Evolutionary conservation across 2,329 filamentous ascomycete genomes (phyloP).

Genomic region (Fusarium pilosicola): DNA sequence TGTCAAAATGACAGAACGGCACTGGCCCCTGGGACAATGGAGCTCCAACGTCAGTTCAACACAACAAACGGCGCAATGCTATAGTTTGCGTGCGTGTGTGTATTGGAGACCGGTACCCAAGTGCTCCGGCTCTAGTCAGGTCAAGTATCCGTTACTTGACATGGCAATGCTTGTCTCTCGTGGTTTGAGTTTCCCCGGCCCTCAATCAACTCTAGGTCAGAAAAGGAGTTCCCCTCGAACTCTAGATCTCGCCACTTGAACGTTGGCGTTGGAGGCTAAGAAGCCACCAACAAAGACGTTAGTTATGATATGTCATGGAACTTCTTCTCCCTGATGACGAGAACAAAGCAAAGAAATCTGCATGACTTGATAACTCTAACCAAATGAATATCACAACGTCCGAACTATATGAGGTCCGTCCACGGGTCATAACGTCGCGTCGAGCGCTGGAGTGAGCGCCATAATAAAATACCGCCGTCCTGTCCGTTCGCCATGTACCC

Average conservation of each 20-base stretch:
- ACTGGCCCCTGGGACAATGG: background rate
- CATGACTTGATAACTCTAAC: background rate
- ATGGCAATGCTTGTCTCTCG: background rate
- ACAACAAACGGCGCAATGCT: conserved; percentile 3
- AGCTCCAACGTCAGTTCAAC: conserved; percentile 7
- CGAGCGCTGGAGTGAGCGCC: background rate
- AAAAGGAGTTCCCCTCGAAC: conserved; percentile 18
- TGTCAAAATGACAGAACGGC: background rate
- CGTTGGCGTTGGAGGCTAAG: background rate
- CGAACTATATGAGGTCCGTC: background rate
- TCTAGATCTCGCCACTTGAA: conserved; percentile 2
- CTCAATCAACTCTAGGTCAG: background rate
- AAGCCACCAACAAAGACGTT: background rate
- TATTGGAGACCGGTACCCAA: conserved; percentile 15
- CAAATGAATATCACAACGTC: conserved; percentile 19
- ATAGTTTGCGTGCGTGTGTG: background rate
- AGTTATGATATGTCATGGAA: conserved; percentile 16
- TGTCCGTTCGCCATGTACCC: conserved; percentile 17
- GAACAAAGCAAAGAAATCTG: conserved; percentile 21
- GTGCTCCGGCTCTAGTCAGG: background rate
- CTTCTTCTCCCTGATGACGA: background rate
- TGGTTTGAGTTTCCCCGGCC: conserved; percentile 14
- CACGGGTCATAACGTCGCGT: conserved; percentile 8
- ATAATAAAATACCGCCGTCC: background rate
- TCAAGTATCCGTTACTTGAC: conserved; percentile 12